Conservation (phyloP, 768 basidiomycete species). For the Lactifluus subvellereus region DNA sequence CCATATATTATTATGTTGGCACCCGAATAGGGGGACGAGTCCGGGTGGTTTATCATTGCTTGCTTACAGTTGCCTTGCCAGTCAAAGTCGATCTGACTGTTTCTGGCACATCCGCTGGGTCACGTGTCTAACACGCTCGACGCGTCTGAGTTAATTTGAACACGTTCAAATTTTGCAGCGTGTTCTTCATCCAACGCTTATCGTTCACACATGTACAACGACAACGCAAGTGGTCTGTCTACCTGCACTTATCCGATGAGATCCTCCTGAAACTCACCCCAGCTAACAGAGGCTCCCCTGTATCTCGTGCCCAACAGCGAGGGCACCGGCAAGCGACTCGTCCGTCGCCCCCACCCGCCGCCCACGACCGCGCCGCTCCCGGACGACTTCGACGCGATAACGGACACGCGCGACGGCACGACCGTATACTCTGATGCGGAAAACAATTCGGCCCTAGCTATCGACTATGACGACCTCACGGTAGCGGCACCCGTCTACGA, state of each 20-base stretch:
- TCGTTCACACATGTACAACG: conserved; percentile 19
- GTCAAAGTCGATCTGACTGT: no score
- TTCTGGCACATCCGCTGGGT: no score
- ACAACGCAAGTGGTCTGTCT: conserved; percentile 22
- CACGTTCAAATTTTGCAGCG: not conserved
- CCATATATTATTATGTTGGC: no score
- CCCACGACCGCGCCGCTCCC: conserved; percentile 37
- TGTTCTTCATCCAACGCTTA: not conserved
- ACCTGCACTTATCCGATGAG: not conserved
- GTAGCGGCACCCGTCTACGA: conserved; percentile 1
- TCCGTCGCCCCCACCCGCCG: conserved; percentile 37
- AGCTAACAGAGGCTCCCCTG: conserved; percentile 17
- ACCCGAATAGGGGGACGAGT: no score
- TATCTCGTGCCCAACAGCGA: conserved; percentile 39
- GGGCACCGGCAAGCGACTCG: conserved; percentile 34
- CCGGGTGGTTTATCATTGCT: no score
- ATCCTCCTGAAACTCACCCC: not conserved
- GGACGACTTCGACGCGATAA: conserved; percentile 39
- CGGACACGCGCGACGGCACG: conserved; percentile 23
- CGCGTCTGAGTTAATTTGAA: no score
- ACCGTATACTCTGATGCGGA: conserved; percentile 17
- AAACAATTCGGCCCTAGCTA: conserved; percentile 20
- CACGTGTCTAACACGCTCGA: not conserved
- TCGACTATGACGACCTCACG: conserved; percentile 23
- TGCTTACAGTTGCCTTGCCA: no score